Conservation (phyloP, 352 stramenopile genomes). For the Phytophthora capsici region DNA sequence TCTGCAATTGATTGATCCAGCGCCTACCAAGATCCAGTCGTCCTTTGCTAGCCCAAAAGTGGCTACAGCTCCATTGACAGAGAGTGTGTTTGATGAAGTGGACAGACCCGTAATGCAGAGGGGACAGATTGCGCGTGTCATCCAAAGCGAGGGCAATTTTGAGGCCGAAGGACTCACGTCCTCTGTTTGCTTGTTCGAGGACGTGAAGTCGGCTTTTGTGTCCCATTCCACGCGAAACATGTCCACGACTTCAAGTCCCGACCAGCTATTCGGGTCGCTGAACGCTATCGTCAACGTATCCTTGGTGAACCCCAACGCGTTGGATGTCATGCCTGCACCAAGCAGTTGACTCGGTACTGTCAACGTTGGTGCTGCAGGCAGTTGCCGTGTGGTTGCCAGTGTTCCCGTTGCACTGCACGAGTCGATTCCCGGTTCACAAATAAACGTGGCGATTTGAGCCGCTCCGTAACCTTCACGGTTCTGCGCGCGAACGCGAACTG, state of each 20-base stretch:
- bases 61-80: slow-evolving; percentile 18
- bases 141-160: slow-evolving; percentile 46
- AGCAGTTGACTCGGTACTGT: slow-evolving; percentile 61
- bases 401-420: slow-evolving; percentile 56
- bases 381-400: slow-evolving; percentile 55
- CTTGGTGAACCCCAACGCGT: slow-evolving; percentile 73
- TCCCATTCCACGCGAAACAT: slow-evolving; percentile 94
- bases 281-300: slow-evolving; percentile 68
- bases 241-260: slow-evolving; percentile 80
- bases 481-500: slow-evolving; percentile 79
- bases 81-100: slow-evolving; percentile 17
- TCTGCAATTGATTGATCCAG: slow-evolving; percentile 55
- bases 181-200: slow-evolving; percentile 36
- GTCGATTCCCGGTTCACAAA: slow-evolving; percentile 89
- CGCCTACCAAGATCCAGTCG: slow-evolving; percentile 64
- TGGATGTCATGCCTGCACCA: slow-evolving; percentile 32
- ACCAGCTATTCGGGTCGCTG: slow-evolving; percentile 69
- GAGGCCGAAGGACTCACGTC: slow-evolving; percentile 40
- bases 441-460: slow-evolving; percentile 69
- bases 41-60: slow-evolving; percentile 24
- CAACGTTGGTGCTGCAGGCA: slow-evolving; percentile 57
- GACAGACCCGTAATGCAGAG: slow-evolving; percentile 53
- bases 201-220: slow-evolving; percentile 64
- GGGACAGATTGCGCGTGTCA: slow-evolving; percentile 51
- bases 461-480: slow-evolving; percentile 87